Evolutionary conservation across 495 filamentous ascomycete genomes (phyloP).

Genomic region (Pyrenopolyporus hunteri): DNA sequence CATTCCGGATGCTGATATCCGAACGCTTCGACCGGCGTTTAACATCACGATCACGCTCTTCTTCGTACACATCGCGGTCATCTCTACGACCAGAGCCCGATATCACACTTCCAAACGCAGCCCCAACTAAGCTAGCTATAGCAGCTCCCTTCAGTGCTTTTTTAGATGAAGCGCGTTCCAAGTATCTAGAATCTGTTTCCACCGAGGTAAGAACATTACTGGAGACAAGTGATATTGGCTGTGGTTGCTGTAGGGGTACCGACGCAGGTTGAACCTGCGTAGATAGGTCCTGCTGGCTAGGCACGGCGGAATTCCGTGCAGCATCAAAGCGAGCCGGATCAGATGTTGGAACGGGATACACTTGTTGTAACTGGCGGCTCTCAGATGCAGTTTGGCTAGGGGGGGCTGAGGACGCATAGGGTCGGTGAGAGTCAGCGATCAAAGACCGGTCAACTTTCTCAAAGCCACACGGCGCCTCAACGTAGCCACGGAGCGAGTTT

Average conservation of each 20-base stretch:
- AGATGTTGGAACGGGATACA: constrained; percentile 62
- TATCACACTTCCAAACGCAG: constrained; percentile 50
- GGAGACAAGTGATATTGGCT: constrained; percentile 50
- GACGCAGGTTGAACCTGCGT: constrained; percentile 41
- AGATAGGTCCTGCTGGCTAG: constrained; percentile 40
- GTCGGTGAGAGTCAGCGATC: constrained; percentile 13
- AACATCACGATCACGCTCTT: constrained; percentile 32
- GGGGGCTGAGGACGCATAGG: constrained; percentile 26
- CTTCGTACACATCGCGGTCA: constrained; percentile 36
- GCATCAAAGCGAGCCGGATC: constrained; percentile 67
- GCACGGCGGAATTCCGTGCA: constrained; percentile 55
- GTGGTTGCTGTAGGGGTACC: constrained; percentile 55
- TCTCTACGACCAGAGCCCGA: constrained; percentile 44
- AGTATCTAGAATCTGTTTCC: constrained; percentile 35
- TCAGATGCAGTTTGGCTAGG: constrained; percentile 43
- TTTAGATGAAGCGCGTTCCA: constrained; percentile 43
- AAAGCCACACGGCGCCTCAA: constrained; percentile 60
- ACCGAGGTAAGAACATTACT: constrained; percentile 50
- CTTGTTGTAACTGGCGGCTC: constrained; percentile 37
- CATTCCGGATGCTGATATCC: constrained; percentile 29
- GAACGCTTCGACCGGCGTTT: constrained; percentile 18
- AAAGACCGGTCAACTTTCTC: constrained; percentile 41
- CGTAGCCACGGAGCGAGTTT: constrained; percentile 57
- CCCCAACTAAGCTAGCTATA: constrained; percentile 57
- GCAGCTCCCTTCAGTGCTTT: constrained; percentile 52